phyloP scores from a whole-genome alignment of 2,329 filamentous ascomycete species.

The Alternaria arborescens region DNA sequence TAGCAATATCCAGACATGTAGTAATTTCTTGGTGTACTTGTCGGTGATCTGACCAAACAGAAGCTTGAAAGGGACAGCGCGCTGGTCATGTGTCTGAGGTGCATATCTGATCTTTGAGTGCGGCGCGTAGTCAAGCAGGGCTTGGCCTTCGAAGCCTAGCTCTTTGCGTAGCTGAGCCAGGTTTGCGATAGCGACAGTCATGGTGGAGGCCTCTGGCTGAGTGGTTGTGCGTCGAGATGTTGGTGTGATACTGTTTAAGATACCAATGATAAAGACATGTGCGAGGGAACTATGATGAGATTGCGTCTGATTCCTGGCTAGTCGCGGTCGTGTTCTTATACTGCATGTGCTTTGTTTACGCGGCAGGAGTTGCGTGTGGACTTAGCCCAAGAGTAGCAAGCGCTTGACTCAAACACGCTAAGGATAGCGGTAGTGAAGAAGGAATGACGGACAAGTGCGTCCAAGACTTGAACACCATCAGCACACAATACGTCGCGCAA shows the following conservation, averaged over 20 bases:
- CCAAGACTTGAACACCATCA: background rate
- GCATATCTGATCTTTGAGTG: background rate
- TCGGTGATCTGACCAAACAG: background rate
- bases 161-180: background rate
- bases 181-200: background rate
- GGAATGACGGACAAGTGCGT: too few species aligned
- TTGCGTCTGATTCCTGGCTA: background rate
- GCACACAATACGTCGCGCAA: background rate
- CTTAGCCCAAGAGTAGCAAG: background rate
- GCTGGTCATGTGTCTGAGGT: background rate
- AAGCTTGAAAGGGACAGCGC: constrained; percentile 1
- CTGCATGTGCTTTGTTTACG: background rate
- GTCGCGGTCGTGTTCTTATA: background rate
- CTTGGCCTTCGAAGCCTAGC: background rate
- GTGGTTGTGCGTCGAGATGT: too few species aligned
- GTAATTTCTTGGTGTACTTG: background rate
- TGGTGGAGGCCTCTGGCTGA: background rate
- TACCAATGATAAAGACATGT: background rate
- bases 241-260: too few species aligned
- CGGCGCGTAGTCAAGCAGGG: background rate
- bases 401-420: background rate
- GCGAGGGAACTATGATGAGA: background rate
- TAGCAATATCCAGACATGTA: background rate
- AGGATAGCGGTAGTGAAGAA: background rate
- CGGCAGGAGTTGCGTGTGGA: background rate